These are phyloP conservation scores for Cladorrhinum samala DNA, from an alignment of 495 filamentous ascomycete species.

Conservation along the genomic window DNA sequence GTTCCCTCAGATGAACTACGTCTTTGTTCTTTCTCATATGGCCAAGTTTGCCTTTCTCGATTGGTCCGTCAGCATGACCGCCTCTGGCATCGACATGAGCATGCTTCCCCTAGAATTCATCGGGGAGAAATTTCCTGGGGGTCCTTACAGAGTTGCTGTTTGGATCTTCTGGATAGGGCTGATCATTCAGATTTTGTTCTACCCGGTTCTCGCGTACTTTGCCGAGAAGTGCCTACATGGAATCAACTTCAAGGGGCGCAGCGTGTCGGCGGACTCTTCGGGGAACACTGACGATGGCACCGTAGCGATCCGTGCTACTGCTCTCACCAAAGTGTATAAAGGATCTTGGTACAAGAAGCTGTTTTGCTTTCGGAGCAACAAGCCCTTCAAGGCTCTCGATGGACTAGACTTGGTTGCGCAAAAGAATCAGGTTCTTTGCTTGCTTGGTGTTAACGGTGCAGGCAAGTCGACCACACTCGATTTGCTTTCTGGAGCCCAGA, in stretches of 20 bases:
- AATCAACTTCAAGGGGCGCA: conserved; percentile 53
- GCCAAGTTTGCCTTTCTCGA: conserved; percentile 7
- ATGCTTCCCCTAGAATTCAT: conserved; percentile 42
- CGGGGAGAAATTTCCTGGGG: conserved; percentile 38
- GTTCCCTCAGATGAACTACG: conserved; percentile 20
- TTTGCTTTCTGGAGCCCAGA: conserved; percentile 66
- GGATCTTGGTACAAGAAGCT: conserved; percentile 52
- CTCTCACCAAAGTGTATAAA: conserved; percentile 71
- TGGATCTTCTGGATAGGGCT: conserved; percentile 53
- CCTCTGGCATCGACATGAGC: conserved; percentile 21
- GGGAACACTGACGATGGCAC: conserved; percentile 14
- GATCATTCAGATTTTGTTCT: conserved; percentile 63
- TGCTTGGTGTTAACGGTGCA: conserved; percentile 76
- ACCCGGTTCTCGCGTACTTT: conserved; percentile 58
- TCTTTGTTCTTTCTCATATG: conserved; percentile 14
- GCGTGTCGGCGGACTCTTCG: conserved; percentile 28
- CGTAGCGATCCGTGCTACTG: conserved; percentile 46
- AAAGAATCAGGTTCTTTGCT: conserved; percentile 66
- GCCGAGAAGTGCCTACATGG: conserved; percentile 66
- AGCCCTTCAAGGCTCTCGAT: conserved; percentile 62
- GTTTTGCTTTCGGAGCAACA: conserved; percentile 41
- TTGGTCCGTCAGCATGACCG: conserved; percentile 2
- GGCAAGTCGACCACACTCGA: conserved; percentile 83
- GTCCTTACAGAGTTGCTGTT: conserved; percentile 32
- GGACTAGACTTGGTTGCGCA: conserved; percentile 54